Evolutionary conservation across 2,329 filamentous ascomycete genomes (phyloP), one percentile per base, ranked within the genome.

Genomic region (Venturia carpophila): DNA sequence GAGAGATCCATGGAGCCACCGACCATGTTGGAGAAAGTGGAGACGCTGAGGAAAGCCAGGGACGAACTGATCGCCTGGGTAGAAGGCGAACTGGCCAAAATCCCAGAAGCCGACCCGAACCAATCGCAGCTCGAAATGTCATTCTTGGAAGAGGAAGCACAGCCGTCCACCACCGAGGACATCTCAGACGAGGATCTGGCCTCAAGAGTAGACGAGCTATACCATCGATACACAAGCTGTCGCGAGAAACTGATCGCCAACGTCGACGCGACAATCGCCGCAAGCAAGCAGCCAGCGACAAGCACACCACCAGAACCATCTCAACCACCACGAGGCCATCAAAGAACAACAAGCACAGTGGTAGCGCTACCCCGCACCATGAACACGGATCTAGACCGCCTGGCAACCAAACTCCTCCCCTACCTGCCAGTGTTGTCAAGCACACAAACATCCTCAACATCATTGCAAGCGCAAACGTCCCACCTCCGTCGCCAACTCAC

Each of bases 21-120:
- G 9, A 19, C 37, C 5, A 39, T 58, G 15, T 15, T 27, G 10
- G 47, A 24, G 60, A 75, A 39, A 68, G 71, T 77, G 0, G 67
- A 68, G 60, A 79, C 78, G 4, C 71, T 83, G 34, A 73, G 78
- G 62, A 71, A 72, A 45, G 80, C 79, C 15, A 75, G 80, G 56
- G 75, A 81, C 66, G 79, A 81, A 66, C 71, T 83, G 55, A 75
- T 82, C 5, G 73, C 77, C 56, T 83, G 81, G 81, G 75, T 83
- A 7, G 80, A 83, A 68, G 75, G 76, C 49, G 79, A 80, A 55
- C 69, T 83, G 58, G 73, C 77, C 21, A 78, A 76, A 67, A 68
- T 78, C 67, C 71, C 73, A 43, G 75, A 76, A 67, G 67, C 61
- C 10, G 73, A 76, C 27, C 73, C 71, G 2, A 69, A 73, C 1